Percentiles rank a stretch among this genome's conserved stretches.
phyloP scores from a whole-genome alignment of 2,329 filamentous ascomycete genomes.

The Fusarium piperis region DNA sequence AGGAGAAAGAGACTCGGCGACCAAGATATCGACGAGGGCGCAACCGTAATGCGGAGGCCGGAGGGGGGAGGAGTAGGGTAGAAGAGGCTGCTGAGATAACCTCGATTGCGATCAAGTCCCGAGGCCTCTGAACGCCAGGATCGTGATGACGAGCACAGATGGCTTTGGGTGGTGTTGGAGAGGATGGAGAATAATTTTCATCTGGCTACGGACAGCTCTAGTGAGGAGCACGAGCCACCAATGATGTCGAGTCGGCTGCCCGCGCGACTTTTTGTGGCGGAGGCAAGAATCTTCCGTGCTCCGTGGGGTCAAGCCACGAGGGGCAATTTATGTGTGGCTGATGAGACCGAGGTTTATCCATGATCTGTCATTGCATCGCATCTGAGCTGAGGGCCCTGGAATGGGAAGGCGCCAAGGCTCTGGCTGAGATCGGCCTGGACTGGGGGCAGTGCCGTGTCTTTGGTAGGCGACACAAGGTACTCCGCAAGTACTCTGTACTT shows the following conservation, averaged over 20 bases:
- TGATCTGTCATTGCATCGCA: not conserved
- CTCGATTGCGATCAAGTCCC: constrained; percentile 37
- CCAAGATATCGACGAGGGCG: constrained; percentile 25
- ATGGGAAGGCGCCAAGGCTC: constrained; percentile 3
- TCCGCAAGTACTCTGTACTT: constrained; percentile 23
- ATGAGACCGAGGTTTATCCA: constrained; percentile 20
- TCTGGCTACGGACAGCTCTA: constrained; percentile 41
- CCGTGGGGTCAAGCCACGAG: constrained; percentile 9
- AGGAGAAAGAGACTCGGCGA: constrained; percentile 30
- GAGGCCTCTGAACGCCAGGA: constrained; percentile 44
- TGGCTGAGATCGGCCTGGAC: constrained; percentile 1
- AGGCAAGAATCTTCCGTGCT: constrained; percentile 32
- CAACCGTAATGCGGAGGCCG: constrained; percentile 3
- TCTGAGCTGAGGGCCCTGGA: not conserved
- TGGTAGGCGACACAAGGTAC: constrained; percentile 19
- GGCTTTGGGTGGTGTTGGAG: constrained; percentile 36
- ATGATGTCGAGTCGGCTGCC: constrained; percentile 39
- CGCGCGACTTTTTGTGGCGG: constrained; percentile 23
- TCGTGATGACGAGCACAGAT: constrained; percentile 47
- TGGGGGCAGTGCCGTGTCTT: not conserved
- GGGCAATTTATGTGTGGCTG: not conserved
- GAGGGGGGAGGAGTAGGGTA: constrained; percentile 16
- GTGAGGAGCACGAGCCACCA: constrained; percentile 45
- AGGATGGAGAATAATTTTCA: constrained; percentile 52
- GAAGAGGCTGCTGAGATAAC: constrained; percentile 36